Conservation (phyloP, 2,329 filamentous ascomycete genomes). For the Chrysoporthe austroafricana region DNA sequence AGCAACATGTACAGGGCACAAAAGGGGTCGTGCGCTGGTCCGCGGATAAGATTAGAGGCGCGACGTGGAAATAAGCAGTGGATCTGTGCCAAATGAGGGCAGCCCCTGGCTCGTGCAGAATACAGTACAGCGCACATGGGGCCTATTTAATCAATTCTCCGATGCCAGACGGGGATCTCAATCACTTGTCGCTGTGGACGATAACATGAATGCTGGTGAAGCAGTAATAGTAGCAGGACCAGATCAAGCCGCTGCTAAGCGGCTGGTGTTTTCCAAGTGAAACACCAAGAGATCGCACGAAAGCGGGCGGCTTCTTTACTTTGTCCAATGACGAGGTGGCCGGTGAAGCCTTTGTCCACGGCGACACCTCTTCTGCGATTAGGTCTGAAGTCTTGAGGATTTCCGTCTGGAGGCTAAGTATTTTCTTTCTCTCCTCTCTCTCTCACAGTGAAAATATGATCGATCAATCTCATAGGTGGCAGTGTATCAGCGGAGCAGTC, state of each 20-base stretch:
- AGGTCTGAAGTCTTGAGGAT: no score
- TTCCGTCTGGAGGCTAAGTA: no score
- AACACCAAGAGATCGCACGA: neutral
- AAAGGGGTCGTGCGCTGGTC: conserved; percentile 23
- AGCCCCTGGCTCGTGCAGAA: conserved; percentile 18
- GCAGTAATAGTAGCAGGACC: neutral
- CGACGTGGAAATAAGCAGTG: conserved; percentile 27
- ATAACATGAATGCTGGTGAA: neutral
- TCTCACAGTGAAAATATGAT: no score
- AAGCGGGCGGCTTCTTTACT: no score
- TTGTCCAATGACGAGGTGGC: no score
- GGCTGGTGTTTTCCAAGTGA: neutral
- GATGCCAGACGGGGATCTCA: neutral
- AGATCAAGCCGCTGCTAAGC: neutral
- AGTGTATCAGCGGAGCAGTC: no score
- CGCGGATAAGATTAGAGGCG: conserved; percentile 20
- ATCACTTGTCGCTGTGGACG: neutral
- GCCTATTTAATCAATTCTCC: conserved; percentile 6
- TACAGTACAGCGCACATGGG: conserved; percentile 11
- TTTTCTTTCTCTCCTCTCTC: no score
- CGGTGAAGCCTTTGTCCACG: no score
- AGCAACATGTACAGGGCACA: conserved; percentile 10
- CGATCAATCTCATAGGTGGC: no score
- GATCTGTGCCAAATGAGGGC: conserved; percentile 28
- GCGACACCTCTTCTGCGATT: no score